Conservation (phyloP, 805 yeast genomes). For the Metschnikowia orientalis region DNA sequence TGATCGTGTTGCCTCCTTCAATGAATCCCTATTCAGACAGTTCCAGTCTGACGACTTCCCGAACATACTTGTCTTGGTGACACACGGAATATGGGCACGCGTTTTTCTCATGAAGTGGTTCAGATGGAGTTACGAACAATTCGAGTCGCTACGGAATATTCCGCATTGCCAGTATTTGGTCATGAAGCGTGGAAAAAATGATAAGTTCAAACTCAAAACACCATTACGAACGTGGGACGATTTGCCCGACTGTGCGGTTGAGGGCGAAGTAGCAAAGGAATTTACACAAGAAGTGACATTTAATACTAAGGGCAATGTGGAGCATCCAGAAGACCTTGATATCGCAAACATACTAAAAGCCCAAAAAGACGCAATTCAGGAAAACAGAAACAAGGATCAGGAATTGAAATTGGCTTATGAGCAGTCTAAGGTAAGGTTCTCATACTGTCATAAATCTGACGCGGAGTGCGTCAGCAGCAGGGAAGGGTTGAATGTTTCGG, state of each 20-base stretch:
- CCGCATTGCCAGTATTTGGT: constrained; percentile 80
- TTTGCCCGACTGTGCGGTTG: constrained; percentile 39
- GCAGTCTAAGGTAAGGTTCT: constrained; percentile 17
- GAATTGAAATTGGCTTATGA: constrained; percentile 38
- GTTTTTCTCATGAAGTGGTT: constrained; percentile 94
- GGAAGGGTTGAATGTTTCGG: constrained; percentile 14
- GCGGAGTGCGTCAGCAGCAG: constrained; percentile 27
- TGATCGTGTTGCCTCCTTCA: constrained; percentile 86
- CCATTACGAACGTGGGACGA: constrained; percentile 71
- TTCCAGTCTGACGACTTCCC: constrained; percentile 69
- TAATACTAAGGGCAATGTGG: constrained; percentile 32
- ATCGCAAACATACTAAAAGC: constrained; percentile 34
- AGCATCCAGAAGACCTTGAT: constrained; percentile 35
- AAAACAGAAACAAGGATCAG: constrained; percentile 40
- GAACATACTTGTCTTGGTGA: constrained; percentile 75
- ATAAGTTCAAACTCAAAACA: constrained; percentile 56
- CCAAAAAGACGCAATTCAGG: constrained; percentile 33
- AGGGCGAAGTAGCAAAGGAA: constrained; percentile 33
- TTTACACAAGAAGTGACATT: constrained; percentile 34
- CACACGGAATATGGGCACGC: constrained; percentile 93
- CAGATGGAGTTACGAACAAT: constrained; percentile 86
- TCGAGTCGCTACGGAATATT: constrained; percentile 76
- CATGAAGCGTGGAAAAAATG: constrained; percentile 58
- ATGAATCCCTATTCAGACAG: constrained; percentile 80
- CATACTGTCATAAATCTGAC: constrained; percentile 13